Evolutionary conservation across 768 basidiomycete genomes (phyloP).

Genomic region (Amanita pallidorosea): DNA sequence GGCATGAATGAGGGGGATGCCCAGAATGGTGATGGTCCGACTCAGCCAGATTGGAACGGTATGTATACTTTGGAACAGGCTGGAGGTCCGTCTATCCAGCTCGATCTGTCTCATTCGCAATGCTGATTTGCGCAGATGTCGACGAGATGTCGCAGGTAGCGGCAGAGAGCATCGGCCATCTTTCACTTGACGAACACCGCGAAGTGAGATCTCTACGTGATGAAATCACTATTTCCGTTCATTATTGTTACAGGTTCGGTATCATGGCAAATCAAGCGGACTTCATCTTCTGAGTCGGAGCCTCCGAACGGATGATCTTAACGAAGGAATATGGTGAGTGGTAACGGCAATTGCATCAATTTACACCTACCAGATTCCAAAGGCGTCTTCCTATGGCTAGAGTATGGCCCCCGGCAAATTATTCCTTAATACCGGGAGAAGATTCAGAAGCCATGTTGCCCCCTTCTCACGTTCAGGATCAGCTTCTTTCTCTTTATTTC

Average conservation of each 20-base stretch:
- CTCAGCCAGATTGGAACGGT: constrained; percentile 40
- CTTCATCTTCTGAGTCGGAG: constrained; percentile 62
- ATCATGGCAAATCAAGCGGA: constrained; percentile 71
- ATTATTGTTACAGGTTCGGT: constrained; percentile 51
- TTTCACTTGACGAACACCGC: constrained; percentile 68
- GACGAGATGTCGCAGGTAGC: constrained; percentile 33
- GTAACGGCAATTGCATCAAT: constrained; percentile 3
- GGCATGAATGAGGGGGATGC: constrained; percentile 12
- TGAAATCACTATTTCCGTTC: background rate
- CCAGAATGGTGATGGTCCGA: constrained; percentile 23
- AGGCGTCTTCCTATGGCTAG: constrained; percentile 69
- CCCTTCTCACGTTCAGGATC: constrained; percentile 49
- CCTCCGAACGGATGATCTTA: constrained; percentile 55
- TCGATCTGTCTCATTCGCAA: background rate
- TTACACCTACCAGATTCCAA: background rate
- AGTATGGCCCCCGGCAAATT: constrained; percentile 56
- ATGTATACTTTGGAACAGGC: constrained; percentile 48
- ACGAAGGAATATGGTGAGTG: constrained; percentile 54
- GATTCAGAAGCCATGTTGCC: constrained; percentile 46
- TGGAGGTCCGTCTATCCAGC: constrained; percentile 11
- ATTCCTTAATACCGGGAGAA: constrained; percentile 29
- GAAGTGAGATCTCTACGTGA: constrained; percentile 33
- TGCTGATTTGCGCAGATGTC: constrained; percentile 15
- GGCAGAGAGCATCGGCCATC: constrained; percentile 50
- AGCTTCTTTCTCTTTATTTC: constrained; percentile 68